phyloP scores from a whole-genome alignment of 2,329 filamentous ascomycete genomes.

The Aspergillus tubingensis region DNA sequence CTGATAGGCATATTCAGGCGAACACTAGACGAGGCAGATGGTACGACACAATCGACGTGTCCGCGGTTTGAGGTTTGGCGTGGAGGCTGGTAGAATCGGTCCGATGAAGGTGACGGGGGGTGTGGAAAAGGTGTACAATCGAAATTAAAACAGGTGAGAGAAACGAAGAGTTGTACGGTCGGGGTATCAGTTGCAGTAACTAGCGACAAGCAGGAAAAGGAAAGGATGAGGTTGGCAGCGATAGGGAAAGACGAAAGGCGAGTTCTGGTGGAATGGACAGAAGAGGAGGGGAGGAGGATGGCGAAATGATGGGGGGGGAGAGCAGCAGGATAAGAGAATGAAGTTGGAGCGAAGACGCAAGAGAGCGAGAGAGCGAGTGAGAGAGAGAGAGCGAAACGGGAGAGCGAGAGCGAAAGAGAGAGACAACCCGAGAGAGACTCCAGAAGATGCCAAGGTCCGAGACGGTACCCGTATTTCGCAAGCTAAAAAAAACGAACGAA shows the following conservation, averaged over 20 bases:
- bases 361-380: conserved; percentile 4
- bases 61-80: conserved; percentile 5
- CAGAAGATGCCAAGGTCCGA: conserved; percentile 3
- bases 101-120: background rate
- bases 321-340: conserved; percentile 3
- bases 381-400: background rate
- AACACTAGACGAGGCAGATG: conserved; percentile 8
- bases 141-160: conserved; percentile 21
- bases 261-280: background rate
- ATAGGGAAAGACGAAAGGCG: conserved; percentile 4
- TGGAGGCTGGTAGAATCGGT: conserved; percentile 8
- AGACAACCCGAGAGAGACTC: background rate
- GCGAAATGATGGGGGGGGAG: conserved; percentile 8
- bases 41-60: conserved; percentile 15
- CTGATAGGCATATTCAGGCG: conserved; percentile 28
- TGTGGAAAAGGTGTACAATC: conserved; percentile 15
- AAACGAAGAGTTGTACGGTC: background rate
- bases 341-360: conserved; percentile 1
- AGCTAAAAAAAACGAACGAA: background rate
- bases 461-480: background rate
- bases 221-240: conserved; percentile 16
- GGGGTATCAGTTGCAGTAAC: conserved; percentile 9
- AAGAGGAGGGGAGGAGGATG: conserved; percentile 5
- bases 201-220: conserved; percentile 1
- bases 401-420: background rate